Evolutionary conservation across 192 early-diverging fungal genomes (phyloP).

Genomic region (Backusella circina): DNA sequence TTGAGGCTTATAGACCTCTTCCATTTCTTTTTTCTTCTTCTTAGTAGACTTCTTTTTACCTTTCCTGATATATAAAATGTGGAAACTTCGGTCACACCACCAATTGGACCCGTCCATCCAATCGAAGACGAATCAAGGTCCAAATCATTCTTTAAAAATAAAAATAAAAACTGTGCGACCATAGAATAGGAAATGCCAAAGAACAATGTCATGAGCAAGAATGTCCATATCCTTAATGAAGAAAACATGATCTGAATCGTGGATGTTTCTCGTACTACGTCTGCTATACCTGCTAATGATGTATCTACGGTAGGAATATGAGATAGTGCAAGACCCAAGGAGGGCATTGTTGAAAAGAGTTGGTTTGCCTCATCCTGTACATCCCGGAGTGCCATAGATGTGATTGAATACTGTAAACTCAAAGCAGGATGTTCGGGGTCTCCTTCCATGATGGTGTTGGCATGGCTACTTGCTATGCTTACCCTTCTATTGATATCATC

Average conservation of each 20-base stretch:
- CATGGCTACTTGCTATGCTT: constrained; percentile 25
- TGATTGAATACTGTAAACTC: constrained; percentile 1
- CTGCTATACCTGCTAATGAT: constrained; percentile 20
- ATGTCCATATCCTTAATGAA: constrained; percentile 21
- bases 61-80: constrained; percentile 38
- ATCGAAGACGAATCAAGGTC: constrained; percentile 24
- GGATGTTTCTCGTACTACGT: not conserved
- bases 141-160: constrained; percentile 30
- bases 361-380: constrained; percentile 20
- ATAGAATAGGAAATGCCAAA: constrained; percentile 32
- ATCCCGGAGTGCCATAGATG: constrained; percentile 11
- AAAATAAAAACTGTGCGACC: constrained; percentile 32
- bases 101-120: constrained; percentile 40
- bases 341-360: constrained; percentile 12
- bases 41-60: constrained; percentile 13
- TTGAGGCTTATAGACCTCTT: not conserved
- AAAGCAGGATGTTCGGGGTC: not conserved
- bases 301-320: constrained; percentile 29
- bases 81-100: constrained; percentile 31
- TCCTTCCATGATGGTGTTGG: constrained; percentile 18
- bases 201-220: constrained; percentile 25
- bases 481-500: constrained; percentile 5
- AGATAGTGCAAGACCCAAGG: constrained; percentile 28
- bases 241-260: constrained; percentile 3
- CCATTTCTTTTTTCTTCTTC: not conserved